These are phyloP conservation scores for Pythium rhizo-oryzae DNA, from an alignment of 352 stramenopile genomes.

Conservation along the genomic window DNA sequence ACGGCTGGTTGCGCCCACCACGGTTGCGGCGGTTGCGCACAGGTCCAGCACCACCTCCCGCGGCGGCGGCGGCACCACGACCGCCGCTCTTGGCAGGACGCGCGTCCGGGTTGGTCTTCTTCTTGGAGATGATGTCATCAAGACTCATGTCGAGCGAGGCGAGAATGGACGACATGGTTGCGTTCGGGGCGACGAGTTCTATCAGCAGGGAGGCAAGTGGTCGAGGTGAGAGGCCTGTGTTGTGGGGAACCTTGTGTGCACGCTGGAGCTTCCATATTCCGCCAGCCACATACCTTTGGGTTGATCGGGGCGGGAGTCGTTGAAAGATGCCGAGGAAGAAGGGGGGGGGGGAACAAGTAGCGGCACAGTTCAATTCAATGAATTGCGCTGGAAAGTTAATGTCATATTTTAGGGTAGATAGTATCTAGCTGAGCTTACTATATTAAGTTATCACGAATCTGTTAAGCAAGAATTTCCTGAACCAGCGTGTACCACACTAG, in stretches of 20 bases:
- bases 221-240: not conserved
- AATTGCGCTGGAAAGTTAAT: not conserved
- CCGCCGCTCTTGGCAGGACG: slow-evolving; percentile 44
- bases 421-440: no score
- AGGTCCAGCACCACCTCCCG: slow-evolving; percentile 39
- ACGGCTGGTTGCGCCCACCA: slow-evolving; percentile 57
- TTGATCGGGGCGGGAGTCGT: not conserved
- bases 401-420: no score
- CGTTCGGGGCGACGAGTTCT: slow-evolving; percentile 6
- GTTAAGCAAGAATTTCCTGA: no score
- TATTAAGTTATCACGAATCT: no score
- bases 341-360: not conserved
- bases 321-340: not conserved
- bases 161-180: slow-evolving; percentile 76
- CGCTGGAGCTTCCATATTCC: not conserved
- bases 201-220: not conserved
- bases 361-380: not conserved
- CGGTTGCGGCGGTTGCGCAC: slow-evolving; percentile 53
- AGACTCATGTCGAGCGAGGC: slow-evolving; percentile 85
- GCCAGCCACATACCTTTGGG: not conserved
- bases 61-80: slow-evolving; percentile 8
- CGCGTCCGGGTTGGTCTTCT: slow-evolving; percentile 66
- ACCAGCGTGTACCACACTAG: no score
- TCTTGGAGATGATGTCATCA: slow-evolving; percentile 79
- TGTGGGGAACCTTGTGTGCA: no score